Conservation (phyloP, 495 filamentous ascomycete genomes). For the Lophium mytilinum region DNA sequence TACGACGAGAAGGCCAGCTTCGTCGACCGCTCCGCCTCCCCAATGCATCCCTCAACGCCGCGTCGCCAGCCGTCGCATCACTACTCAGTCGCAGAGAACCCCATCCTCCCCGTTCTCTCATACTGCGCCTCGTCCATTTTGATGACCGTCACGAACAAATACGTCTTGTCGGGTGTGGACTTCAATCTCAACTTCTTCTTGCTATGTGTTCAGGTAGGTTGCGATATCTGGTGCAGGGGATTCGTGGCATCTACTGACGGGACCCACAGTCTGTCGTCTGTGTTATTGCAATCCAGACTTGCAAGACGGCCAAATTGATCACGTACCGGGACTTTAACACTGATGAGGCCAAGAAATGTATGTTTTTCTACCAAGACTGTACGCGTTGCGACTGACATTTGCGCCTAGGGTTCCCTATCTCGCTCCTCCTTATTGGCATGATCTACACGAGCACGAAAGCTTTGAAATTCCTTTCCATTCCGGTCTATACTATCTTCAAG, state of each 20-base stretch:
- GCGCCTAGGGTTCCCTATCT: slow-evolving; percentile 86
- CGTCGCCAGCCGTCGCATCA: slow-evolving; percentile 24
- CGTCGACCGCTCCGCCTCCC: slow-evolving; percentile 30
- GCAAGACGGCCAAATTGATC: slow-evolving; percentile 77
- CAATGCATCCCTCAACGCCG: slow-evolving; percentile 33
- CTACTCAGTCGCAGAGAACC: slow-evolving; percentile 52
- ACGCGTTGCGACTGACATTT: not conserved
- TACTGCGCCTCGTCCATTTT: slow-evolving; percentile 94
- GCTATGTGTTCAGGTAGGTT: slow-evolving; percentile 77
- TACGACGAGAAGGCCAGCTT: slow-evolving; percentile 49
- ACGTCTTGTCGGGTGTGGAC: slow-evolving; percentile 77
- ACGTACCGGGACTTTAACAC: slow-evolving; percentile 83
- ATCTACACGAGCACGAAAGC: slow-evolving; percentile 98
- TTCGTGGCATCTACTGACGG: slow-evolving; percentile 7
- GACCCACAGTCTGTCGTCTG: slow-evolving; percentile 73
- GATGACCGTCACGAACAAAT: slow-evolving; percentile 99
- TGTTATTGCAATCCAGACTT: slow-evolving; percentile 74
- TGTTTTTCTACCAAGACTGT: slow-evolving; percentile 22
- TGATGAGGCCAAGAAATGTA: slow-evolving; percentile 89
- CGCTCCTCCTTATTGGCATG: slow-evolving; percentile 94
- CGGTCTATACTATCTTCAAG: slow-evolving; percentile 99
- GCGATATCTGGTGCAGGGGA: not conserved
- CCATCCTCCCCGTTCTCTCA: slow-evolving; percentile 69
- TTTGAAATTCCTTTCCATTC: slow-evolving; percentile 91
- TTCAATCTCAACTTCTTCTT: slow-evolving; percentile 99